Percentiles rank a stretch among this genome's conserved stretches.
Evolutionary conservation across 176 grass and related monocot species (phyloP).

Genomic region (Cymbopogon citratus): DNA sequence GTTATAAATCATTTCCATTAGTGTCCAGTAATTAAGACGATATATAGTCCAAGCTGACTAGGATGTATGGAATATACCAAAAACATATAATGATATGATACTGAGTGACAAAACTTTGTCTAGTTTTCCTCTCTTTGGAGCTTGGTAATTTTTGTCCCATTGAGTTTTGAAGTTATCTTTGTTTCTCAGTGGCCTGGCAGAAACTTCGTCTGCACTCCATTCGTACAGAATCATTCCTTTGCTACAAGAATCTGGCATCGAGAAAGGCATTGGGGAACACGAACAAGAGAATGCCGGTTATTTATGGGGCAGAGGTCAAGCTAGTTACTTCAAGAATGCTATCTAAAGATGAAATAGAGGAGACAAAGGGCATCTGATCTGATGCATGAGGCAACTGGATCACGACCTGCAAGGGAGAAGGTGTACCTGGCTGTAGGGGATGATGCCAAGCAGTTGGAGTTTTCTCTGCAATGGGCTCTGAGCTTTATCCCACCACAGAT

Average conservation of each 20-base stretch:
- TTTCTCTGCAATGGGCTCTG: slow-evolving; percentile 15
- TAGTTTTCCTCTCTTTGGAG: neutral
- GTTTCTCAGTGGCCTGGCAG: neutral
- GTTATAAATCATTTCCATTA: neutral
- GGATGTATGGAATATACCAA: neutral
- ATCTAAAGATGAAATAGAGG: neutral
- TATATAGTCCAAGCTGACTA: neutral
- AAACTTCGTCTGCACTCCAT: neutral
- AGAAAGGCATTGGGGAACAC: neutral
- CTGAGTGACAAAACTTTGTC: neutral
- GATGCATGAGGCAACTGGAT: neutral
- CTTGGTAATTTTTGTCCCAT: neutral
- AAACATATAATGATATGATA: neutral
- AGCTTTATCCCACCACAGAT: neutral
- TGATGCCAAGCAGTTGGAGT: neutral
- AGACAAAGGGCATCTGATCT: neutral
- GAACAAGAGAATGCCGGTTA: neutral
- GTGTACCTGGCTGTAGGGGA: neutral
- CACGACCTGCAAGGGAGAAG: neutral
- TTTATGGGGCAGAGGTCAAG: neutral
- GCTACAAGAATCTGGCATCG: slow-evolving; percentile 1
- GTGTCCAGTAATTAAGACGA: neutral
- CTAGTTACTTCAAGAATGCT: neutral
- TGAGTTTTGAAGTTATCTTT: slow-evolving; percentile 4
- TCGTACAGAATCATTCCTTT: slow-evolving; percentile 3